phyloP scores from a whole-genome alignment of 306 rosid genomes.

The Gynostemma pentaphyllum region DNA sequence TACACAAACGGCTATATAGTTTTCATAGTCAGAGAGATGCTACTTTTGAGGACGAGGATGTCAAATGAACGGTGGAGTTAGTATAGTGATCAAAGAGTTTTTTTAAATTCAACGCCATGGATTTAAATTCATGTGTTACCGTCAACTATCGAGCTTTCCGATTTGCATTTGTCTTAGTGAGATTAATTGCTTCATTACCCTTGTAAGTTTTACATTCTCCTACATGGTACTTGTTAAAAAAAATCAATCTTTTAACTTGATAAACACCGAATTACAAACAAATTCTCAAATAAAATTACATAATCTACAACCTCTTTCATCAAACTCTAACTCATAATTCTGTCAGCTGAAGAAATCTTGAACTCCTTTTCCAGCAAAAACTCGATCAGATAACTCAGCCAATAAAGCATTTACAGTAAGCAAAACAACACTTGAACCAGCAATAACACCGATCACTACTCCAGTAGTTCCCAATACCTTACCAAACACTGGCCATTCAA shows the following conservation, averaged over 20 bases:
- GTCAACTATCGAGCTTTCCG: too few species aligned
- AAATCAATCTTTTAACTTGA: background rate
- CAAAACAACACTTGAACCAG: conserved; percentile 84
- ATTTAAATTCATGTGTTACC: too few species aligned
- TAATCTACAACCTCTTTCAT: background rate
- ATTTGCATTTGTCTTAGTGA: too few species aligned
- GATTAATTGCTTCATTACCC: too few species aligned
- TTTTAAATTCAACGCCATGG: too few species aligned
- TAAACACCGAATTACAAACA: background rate
- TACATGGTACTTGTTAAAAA: too few species aligned
- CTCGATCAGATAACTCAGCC: conserved; percentile 61
- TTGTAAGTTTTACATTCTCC: too few species aligned
- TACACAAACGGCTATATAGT: too few species aligned
- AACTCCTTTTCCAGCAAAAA: conserved; percentile 65
- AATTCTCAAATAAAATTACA: background rate
- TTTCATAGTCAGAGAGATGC: too few species aligned
- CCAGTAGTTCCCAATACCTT: conserved; percentile 86
- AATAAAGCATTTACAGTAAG: conserved; percentile 68
- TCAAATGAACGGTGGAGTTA: too few species aligned
- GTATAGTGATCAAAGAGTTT: too few species aligned
- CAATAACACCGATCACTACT: conserved; percentile 64
- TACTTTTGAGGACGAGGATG: too few species aligned
- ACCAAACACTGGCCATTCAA: conserved; percentile 81
- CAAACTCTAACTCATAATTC: background rate
- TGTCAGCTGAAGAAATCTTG: conserved; percentile 68